Percentiles rank a stretch among this genome's conserved stretches.
Conservation (phyloP, 1,284 basidiomycete species). For the Serendipita sp. region DNA sequence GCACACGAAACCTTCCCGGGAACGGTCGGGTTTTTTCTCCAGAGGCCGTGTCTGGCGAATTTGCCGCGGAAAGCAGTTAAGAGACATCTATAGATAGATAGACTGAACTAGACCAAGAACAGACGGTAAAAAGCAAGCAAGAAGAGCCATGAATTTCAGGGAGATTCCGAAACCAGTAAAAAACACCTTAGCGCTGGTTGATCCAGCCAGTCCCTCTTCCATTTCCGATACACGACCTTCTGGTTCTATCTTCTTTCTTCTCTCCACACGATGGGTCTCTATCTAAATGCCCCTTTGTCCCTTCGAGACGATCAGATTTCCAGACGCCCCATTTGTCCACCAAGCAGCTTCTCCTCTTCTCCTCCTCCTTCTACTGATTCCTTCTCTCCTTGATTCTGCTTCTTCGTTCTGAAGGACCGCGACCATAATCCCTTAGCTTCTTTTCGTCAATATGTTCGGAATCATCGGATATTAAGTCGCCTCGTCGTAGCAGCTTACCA, state of each 20-base stretch:
- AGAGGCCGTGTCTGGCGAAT: too few species aligned
- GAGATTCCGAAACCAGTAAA: too few species aligned
- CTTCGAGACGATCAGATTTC: conserved; percentile 50
- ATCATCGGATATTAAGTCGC: background rate
- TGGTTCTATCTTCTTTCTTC: conserved; percentile 39
- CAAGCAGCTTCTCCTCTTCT: background rate
- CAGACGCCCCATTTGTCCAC: conserved; percentile 44
- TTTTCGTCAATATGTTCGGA: background rate
- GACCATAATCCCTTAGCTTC: background rate
- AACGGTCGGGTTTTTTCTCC: too few species aligned
- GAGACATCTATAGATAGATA: too few species aligned
- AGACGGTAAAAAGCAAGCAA: too few species aligned
- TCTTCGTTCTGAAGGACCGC: background rate
- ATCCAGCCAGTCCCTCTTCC: conserved; percentile 22
- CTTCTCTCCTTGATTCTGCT: background rate
- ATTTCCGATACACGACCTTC: conserved; percentile 49
- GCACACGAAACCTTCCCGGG: too few species aligned
- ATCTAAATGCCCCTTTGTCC: conserved; percentile 46
- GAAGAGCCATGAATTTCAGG: too few species aligned
- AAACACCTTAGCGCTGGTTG: background rate
- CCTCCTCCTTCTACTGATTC: background rate
- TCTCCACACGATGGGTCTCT: conserved; percentile 44
- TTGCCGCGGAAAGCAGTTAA: too few species aligned
- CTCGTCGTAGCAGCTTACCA: too few species aligned
- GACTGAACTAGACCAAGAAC: too few species aligned